Conservation (phyloP, 176 grass and related monocot genomes). For the Oryza meridionalis region DNA sequence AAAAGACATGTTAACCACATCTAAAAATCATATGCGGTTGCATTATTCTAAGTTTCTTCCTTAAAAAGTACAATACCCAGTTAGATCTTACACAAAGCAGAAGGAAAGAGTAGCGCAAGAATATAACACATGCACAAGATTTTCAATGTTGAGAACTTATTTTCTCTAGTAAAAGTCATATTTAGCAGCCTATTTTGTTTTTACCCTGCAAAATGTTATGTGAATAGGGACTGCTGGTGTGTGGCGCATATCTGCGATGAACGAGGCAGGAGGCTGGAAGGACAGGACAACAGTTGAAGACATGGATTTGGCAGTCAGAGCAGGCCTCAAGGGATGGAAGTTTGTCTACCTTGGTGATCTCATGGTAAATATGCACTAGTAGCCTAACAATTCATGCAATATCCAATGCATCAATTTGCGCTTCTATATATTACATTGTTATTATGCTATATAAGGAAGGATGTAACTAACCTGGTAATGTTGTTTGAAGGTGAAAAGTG, state of each 20-base stretch:
- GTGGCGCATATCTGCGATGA: slow-evolving; percentile 70
- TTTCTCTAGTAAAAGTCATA: background rate
- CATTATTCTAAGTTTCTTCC: background rate
- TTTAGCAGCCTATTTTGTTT: background rate
- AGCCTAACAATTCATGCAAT: background rate
- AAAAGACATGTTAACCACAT: background rate
- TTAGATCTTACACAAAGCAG: background rate
- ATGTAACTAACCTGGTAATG: background rate
- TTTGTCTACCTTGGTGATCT: slow-evolving; percentile 75
- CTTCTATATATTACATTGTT: background rate
- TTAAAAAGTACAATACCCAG: background rate
- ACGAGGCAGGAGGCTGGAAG: slow-evolving; percentile 82
- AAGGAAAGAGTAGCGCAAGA: background rate
- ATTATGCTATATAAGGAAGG: background rate
- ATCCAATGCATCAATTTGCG: background rate
- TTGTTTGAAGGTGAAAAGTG: slow-evolving; percentile 68
- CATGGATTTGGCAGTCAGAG: slow-evolving; percentile 84
- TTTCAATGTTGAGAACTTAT: background rate
- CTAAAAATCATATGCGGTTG: slow-evolving; percentile 15
- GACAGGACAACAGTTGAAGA: slow-evolving; percentile 79
- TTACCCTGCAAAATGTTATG: slow-evolving; percentile 13
- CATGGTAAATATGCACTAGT: slow-evolving; percentile 46
- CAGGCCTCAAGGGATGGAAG: slow-evolving; percentile 75
- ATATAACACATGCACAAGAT: background rate
- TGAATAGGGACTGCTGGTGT: slow-evolving; percentile 68